Conservation (phyloP, 2,329 filamentous ascomycete species). For the Trichophyton benhamiae region DNA sequence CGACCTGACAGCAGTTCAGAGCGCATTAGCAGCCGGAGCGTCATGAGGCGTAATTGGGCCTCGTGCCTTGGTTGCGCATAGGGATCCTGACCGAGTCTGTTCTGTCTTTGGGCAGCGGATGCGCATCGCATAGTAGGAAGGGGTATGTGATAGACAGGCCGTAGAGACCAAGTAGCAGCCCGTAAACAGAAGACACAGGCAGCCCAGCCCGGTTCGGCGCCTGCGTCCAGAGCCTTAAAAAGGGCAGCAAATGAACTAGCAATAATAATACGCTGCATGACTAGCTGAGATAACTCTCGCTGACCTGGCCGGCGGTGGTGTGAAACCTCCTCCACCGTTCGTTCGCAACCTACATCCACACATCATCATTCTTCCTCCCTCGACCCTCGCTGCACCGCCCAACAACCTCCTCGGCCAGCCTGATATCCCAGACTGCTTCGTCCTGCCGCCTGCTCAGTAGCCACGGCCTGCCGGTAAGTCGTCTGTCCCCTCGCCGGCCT, state of each 20-base stretch:
- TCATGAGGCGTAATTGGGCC: neutral
- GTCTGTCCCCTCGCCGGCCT: neutral
- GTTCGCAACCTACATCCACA: slow-evolving; percentile 1
- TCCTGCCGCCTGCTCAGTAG: neutral
- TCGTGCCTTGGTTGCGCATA: neutral
- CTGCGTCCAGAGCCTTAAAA: too few species aligned
- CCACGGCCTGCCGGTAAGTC: neutral
- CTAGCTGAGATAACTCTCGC: neutral
- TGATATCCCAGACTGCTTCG: neutral
- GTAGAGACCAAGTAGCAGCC: too few species aligned
- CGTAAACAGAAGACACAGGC: too few species aligned
- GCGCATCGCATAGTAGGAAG: neutral
- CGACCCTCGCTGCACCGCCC: neutral
- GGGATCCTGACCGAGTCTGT: neutral
- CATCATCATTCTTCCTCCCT: neutral
- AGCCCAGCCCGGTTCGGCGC: too few species aligned
- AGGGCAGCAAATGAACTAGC: too few species aligned
- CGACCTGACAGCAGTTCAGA: neutral
- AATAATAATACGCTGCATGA: neutral
- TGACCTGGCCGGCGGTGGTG: neutral
- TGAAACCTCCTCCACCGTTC: slow-evolving; percentile 3
- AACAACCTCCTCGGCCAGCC: neutral
- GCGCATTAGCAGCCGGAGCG: neutral
- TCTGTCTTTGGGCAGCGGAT: neutral
- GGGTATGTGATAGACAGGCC: neutral